Percentiles rank a stretch among this genome's conserved stretches.
Conservation (phyloP, 805 yeast species). For the Pichia scutulata region DNA sequence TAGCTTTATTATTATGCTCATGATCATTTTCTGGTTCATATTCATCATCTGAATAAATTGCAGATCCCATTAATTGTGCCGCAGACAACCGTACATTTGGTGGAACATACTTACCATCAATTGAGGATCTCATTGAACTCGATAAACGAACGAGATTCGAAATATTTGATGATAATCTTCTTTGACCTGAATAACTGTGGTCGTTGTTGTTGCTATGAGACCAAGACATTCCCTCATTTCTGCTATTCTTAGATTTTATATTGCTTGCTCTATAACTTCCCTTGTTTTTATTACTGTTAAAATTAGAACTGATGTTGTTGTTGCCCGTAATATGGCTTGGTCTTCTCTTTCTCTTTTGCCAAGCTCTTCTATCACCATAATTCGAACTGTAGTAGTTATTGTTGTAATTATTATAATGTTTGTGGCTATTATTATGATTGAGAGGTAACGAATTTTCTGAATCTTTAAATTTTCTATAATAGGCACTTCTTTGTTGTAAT, state of each 20-base stretch:
- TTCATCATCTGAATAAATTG: slow-evolving; percentile 26
- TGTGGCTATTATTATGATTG: slow-evolving; percentile 9
- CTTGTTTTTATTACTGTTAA: slow-evolving; percentile 4
- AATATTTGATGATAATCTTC: slow-evolving; percentile 13
- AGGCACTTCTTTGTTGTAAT: slow-evolving; percentile 9
- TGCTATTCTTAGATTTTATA: slow-evolving; percentile 12
- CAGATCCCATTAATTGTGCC: slow-evolving; percentile 12
- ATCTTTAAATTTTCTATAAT: slow-evolving; percentile 5
- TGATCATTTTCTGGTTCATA: slow-evolving; percentile 16
- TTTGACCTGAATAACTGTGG: slow-evolving; percentile 55
- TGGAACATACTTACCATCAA: slow-evolving; percentile 56
- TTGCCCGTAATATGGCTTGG: slow-evolving; percentile 13
- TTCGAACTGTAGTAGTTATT: slow-evolving; percentile 3
- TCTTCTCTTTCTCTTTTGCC: slow-evolving; percentile 25
- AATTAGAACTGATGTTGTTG: slow-evolving; percentile 1
- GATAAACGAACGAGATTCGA: slow-evolving; percentile 13
- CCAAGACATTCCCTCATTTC: slow-evolving; percentile 9
- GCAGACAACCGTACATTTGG: slow-evolving; percentile 38
- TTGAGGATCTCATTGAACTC: slow-evolving; percentile 11
- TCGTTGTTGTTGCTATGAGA: slow-evolving; percentile 32
- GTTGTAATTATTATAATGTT: slow-evolving; percentile 2
- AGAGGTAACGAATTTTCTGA: not conserved
- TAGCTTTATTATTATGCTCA: slow-evolving; percentile 7
- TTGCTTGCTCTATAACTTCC: slow-evolving; percentile 8
- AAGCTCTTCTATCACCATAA: slow-evolving; percentile 21